Conservation (phyloP, 1,284 basidiomycete genomes). For the Erythrobasidium hasegawianum region DNA sequence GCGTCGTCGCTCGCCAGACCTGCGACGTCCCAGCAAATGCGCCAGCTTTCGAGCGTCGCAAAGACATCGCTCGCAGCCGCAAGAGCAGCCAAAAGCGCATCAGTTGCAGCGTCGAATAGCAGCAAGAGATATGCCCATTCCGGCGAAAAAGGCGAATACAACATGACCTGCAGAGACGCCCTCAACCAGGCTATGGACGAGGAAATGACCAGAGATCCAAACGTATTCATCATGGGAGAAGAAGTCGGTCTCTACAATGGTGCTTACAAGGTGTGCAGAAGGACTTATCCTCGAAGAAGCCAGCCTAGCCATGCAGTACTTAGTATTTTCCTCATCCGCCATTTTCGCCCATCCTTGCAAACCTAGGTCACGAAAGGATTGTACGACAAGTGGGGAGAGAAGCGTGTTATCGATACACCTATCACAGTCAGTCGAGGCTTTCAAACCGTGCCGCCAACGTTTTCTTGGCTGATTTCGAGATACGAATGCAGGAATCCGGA, state of each 20-base stretch:
- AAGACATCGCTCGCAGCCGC: conserved; percentile 4
- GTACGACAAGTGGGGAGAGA: conserved; percentile 98
- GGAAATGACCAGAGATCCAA: conserved; percentile 96
- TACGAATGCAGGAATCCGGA: conserved; percentile 76
- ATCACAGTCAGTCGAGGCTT: conserved; percentile 38
- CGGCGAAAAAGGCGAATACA: conserved; percentile 32
- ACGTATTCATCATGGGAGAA: conserved; percentile 93
- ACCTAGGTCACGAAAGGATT: conserved; percentile 89
- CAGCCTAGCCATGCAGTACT: too few relatives aligned
- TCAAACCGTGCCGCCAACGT: neutral
- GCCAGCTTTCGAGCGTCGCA: conserved; percentile 14
- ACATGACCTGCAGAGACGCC: conserved; percentile 83
- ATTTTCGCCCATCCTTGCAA: conserved; percentile 5
- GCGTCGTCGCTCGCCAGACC: conserved; percentile 10
- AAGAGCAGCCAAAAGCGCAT: conserved; percentile 4
- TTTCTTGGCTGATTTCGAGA: neutral
- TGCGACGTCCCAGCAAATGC: neutral
- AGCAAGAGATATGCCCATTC: conserved; percentile 23
- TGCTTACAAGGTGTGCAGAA: conserved; percentile 85
- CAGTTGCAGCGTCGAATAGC: conserved; percentile 19
- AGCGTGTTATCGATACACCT: conserved; percentile 82
- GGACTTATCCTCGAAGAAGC: too few relatives aligned
- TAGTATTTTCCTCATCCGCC: neutral
- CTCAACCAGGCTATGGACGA: conserved; percentile 99
- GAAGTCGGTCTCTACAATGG: conserved; percentile 95